Percentiles rank a stretch among this genome's conserved stretches.
Conservation (phyloP, 1,284 basidiomycete species). For the Austropuccinia psidii region DNA sequence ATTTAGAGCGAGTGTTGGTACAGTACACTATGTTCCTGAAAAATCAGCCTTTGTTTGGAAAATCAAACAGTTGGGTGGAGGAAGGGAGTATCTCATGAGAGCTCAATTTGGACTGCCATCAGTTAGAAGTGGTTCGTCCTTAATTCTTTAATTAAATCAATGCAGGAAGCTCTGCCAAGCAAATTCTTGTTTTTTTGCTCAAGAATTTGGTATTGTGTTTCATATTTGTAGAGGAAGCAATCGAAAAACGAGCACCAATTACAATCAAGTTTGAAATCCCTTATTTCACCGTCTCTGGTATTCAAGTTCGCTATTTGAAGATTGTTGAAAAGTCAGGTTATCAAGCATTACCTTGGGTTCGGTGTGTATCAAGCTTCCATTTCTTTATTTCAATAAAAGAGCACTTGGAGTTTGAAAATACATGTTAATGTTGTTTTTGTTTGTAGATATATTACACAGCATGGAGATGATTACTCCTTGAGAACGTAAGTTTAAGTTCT, state of each 20-base stretch:
- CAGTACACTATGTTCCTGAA: conserved; percentile 88
- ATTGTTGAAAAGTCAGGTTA: conserved; percentile 93
- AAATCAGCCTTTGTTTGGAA: conserved; percentile 97
- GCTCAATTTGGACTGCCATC: conserved; percentile 90
- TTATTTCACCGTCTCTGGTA: conserved; percentile 86
- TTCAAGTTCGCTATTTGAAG: conserved; percentile 92
- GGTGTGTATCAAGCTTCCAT: conserved; percentile 42
- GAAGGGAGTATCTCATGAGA: conserved; percentile 86
- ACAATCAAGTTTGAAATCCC: conserved; percentile 97
- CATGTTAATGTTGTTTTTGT: background rate
- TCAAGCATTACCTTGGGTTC: conserved; percentile 60
- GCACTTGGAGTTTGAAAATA: background rate
- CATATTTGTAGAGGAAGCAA: conserved; percentile 56
- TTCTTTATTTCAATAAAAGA: background rate
- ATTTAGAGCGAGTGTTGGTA: conserved; percentile 69
- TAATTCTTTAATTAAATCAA: background rate
- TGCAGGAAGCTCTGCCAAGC: background rate
- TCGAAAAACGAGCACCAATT: conserved; percentile 85
- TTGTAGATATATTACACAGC: conserved; percentile 28
- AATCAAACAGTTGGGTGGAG: conserved; percentile 88
- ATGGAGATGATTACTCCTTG: conserved; percentile 30
- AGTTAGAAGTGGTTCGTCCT: conserved; percentile 65
- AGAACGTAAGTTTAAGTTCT: conserved; percentile 10
- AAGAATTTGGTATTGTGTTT: background rate
- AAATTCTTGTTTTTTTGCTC: background rate